Base-by-base conservation (phyloP, 768 basidiomycete species). In the Tremella yokohamensis region DNA sequence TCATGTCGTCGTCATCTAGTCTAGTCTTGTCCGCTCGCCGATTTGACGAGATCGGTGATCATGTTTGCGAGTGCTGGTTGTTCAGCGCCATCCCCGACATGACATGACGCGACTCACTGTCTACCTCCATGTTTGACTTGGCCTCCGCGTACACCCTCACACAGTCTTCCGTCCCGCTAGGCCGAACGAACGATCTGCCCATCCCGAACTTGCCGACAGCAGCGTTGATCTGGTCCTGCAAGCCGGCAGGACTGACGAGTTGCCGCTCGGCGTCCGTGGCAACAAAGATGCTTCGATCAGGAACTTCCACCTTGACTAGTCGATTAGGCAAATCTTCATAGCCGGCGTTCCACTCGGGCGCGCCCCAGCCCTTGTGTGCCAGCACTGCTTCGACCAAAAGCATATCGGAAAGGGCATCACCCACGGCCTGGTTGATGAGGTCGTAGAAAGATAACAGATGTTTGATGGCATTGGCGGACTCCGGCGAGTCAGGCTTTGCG, bases 111-210 rank as follows among this genome's bases (percentile, higher is more conserved):
- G 11, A 80, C 86, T 71, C 64, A 96, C 94, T 88, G 74, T 93
- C 90, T 18, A 88, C 90, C 65, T 87, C 85, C 13, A 82, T 76
- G 60, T 82, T 83, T 40, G 84, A 78, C 47, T 80, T 81, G 1
- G 96, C 94, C 76, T 99, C 96, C 1, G 93, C 96, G 72, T 98
- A 99, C 15, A 99, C 92, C 58, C 96, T 83, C 6, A 99, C 96
- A 22, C 94, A 93, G 70, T 99, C 93, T 76, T 99, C 96, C 20
- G 96, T 99, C 8, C 96, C 96, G 76, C 91, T 94, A 1, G 96
- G 96, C 57, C 96, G 78, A 16, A 98, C 96, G 70, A 99, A 99
- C 24, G 89, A 84, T 40, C 96, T 84, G 0, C 96, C 96, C 16
- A 84, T 85, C 47, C 87, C 85, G 69, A 87, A 88, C 70, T 84